Conservation (phyloP, 225 moss, liverwort and hornwort genomes). For the Physcomitrellopsis africana region DNA sequence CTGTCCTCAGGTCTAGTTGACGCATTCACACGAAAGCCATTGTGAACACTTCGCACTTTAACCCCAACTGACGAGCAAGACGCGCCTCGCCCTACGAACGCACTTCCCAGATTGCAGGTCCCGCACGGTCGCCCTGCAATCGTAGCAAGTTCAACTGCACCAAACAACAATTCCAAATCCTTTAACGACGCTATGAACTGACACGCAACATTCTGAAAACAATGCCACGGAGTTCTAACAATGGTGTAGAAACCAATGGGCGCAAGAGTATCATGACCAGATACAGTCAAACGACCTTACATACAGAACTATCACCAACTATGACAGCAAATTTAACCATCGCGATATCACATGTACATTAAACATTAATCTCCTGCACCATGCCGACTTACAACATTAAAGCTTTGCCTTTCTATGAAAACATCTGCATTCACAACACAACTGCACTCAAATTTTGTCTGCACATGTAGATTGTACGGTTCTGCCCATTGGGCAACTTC, state of each 20-base stretch:
- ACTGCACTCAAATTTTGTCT: background rate
- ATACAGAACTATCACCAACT: background rate
- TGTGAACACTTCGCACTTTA: conserved; percentile 16
- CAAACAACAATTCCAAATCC: conserved; percentile 6
- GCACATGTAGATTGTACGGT: background rate
- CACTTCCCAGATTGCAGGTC: conserved; percentile 28
- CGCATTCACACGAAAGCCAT: conserved; percentile 29
- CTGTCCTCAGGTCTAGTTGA: conserved; percentile 29
- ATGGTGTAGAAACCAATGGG: background rate
- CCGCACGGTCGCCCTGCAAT: conserved; percentile 27
- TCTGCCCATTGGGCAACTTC: no score
- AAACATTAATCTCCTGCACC: background rate
- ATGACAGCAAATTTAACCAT: background rate
- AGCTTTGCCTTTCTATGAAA: background rate
- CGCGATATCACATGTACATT: background rate
- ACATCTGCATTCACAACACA: background rate
- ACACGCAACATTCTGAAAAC: background rate
- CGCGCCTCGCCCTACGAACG: conserved; percentile 16
- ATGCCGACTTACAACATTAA: background rate
- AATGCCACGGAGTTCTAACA: background rate
- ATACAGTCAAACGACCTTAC: background rate
- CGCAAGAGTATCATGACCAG: background rate
- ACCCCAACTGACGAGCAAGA: background rate
- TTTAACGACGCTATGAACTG: background rate
- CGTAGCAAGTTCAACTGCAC: conserved; percentile 19